Percentiles rank a stretch among this genome's conserved stretches.
These are phyloP conservation scores for Myxozyma kluyveri DNA, from an alignment of 805 yeast genomes.

Conservation along the genomic window DNA sequence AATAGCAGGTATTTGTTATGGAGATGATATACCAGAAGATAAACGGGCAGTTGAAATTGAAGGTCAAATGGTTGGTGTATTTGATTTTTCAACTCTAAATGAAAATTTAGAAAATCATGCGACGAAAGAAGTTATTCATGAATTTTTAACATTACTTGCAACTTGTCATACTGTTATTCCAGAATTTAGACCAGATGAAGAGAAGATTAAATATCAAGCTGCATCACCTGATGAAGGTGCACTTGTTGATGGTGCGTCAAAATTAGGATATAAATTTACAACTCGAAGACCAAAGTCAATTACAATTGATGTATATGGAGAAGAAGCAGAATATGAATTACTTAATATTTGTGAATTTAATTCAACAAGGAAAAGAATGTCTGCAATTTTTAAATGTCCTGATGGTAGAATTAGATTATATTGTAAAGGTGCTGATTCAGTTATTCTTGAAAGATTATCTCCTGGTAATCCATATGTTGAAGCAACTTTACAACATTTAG, in stretches of 20 bases:
- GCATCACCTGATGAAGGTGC: constrained; percentile 99
- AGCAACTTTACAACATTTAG: constrained; percentile 80
- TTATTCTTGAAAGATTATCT: constrained; percentile 78
- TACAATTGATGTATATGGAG: constrained; percentile 57
- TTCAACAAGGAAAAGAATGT: constrained; percentile 97
- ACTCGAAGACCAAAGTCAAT: constrained; percentile 84
- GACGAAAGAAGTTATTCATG: constrained; percentile 50
- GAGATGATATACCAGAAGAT: constrained; percentile 88
- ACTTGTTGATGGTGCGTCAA: constrained; percentile 92
- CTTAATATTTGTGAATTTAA: constrained; percentile 93
- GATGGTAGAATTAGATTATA: constrained; percentile 85
- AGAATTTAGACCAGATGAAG: constrained; percentile 53
- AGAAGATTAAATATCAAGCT: constrained; percentile 83
- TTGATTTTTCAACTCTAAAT: constrained; percentile 62
- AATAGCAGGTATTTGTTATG: constrained; percentile 87
- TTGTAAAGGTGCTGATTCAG: constrained; percentile 98
- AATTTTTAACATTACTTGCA: constrained; percentile 78
- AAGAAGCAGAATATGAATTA: constrained; percentile 64
- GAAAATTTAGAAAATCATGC: constrained; percentile 24
- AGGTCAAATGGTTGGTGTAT: constrained; percentile 77
- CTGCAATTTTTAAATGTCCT: constrained; percentile 89
- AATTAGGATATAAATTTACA: constrained; percentile 76
- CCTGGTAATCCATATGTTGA: constrained; percentile 71
- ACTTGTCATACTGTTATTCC: constrained; percentile 98
- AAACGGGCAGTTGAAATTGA: constrained; percentile 67